Percentiles rank a stretch among this genome's conserved stretches.
These are phyloP conservation scores for Pseudogymnoascus sp. DNA, from an alignment of 2,329 filamentous ascomycete species.

Conservation along the genomic window DNA sequence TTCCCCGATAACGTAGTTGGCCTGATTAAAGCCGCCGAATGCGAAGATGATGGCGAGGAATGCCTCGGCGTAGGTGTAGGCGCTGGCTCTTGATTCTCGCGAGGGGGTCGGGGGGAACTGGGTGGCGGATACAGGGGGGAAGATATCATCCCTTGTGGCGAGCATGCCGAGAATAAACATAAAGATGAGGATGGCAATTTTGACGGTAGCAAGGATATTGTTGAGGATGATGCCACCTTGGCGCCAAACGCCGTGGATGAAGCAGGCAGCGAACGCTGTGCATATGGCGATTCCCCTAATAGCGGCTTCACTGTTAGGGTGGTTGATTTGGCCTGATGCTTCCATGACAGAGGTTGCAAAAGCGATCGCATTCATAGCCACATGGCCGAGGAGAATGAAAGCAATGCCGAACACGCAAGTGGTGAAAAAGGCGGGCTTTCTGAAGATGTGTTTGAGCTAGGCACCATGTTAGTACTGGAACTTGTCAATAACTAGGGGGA, in stretches of 20 bases:
- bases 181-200: slow-evolving; percentile 42
- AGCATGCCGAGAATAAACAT: slow-evolving; percentile 37
- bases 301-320: slow-evolving; percentile 21
- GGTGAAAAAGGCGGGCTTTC: slow-evolving; percentile 32
- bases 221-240: slow-evolving; percentile 46
- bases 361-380: slow-evolving; percentile 43
- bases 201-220: slow-evolving; percentile 45
- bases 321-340: slow-evolving; percentile 30
- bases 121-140: slow-evolving; percentile 8
- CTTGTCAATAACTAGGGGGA: not conserved
- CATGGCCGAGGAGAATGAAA: slow-evolving; percentile 37
- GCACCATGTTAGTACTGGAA: not conserved
- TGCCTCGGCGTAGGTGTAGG: slow-evolving; percentile 33
- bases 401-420: slow-evolving; percentile 39
- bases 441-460: slow-evolving; percentile 38
- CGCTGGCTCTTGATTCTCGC: not conserved
- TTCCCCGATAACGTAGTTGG: slow-evolving; percentile 39
- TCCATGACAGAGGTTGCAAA: slow-evolving; percentile 39
- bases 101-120: not conserved
- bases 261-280: slow-evolving; percentile 38
- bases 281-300: slow-evolving; percentile 44
- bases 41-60: slow-evolving; percentile 41
- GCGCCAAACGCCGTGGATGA: slow-evolving; percentile 44
- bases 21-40: slow-evolving; percentile 39
- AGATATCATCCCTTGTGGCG: not conserved